Percentiles rank a stretch among this genome's conserved stretches.
These are phyloP conservation scores for Alternaria postmessia DNA, from an alignment of 2,329 filamentous ascomycete genomes.

Conservation along the genomic window DNA sequence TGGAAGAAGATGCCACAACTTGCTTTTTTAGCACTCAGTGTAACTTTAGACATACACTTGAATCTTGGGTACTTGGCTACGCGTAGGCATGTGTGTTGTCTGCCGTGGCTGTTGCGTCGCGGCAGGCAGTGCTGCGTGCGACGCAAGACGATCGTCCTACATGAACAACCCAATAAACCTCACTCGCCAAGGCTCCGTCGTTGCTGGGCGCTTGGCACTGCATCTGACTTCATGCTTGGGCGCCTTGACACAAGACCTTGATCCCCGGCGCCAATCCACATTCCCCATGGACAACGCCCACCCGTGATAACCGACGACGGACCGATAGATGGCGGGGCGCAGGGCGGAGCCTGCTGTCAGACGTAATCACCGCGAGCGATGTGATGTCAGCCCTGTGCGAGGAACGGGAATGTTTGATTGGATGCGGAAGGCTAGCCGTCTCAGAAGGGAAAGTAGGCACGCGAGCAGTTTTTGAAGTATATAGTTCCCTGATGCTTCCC, in stretches of 20 bases:
- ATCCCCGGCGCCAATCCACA: background rate
- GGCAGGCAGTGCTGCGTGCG: conserved; percentile 1
- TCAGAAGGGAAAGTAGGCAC: conserved; percentile 9
- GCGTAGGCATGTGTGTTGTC: conserved; percentile 5
- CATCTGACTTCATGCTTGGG: background rate
- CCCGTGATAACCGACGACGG: conserved; percentile 3
- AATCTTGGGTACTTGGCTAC: conserved; percentile 2
- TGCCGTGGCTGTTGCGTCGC: conserved; percentile 2
- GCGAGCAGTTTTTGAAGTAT: background rate
- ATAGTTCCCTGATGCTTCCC: background rate
- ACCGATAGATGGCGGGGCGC: conserved; percentile 5
- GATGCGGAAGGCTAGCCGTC: background rate
- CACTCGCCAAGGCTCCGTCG: background rate
- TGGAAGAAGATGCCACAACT: background rate
- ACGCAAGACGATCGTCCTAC: conserved; percentile 2
- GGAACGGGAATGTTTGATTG: background rate
- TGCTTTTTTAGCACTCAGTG: background rate
- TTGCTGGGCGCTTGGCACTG: background rate
- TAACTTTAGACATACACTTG: background rate
- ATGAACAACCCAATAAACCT: background rate
- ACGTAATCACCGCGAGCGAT: conserved; percentile 7
- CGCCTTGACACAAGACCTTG: background rate
- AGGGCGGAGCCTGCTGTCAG: background rate
- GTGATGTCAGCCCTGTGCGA: background rate
- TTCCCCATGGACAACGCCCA: conserved; percentile 1